phyloP scores from a whole-genome alignment of 2,329 filamentous ascomycete genomes.

The Fusarium acutatum region DNA sequence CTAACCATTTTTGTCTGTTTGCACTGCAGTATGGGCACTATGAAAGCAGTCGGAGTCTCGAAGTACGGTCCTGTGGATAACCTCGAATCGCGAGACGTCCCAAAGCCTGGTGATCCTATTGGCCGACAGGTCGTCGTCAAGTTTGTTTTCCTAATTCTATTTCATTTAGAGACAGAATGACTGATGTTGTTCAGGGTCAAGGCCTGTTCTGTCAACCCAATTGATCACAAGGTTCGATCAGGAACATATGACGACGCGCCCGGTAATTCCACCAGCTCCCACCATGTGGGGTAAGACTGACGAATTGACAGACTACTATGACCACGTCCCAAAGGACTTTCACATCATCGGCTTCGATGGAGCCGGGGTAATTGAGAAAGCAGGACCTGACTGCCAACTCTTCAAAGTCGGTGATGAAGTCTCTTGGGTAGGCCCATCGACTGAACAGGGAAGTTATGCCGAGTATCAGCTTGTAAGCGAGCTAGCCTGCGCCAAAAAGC shows the following conservation, averaged over 20 bases:
- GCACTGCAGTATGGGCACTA: background rate
- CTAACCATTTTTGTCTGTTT: background rate
- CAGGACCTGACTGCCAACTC: background rate
- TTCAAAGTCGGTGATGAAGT: background rate
- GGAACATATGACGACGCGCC: background rate
- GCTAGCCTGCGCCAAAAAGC: background rate
- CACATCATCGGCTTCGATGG: background rate
- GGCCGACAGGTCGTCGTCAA: background rate
- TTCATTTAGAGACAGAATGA: accelerated
- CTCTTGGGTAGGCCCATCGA: background rate
- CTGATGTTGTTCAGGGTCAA: background rate
- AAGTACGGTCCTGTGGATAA: background rate
- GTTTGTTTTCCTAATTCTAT: background rate
- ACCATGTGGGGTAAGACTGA: background rate
- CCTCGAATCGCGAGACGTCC: background rate
- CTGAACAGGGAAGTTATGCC: background rate
- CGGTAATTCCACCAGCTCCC: background rate
- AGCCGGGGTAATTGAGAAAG: background rate
- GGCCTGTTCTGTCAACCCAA: background rate
- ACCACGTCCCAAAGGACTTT: background rate
- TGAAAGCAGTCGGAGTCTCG: background rate
- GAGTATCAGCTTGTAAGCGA: background rate
- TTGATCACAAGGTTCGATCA: background rate
- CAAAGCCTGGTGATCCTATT: background rate
- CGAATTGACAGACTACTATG: background rate